phyloP scores from a whole-genome alignment of 768 basidiomycete species.

The Lactarius sp. region DNA sequence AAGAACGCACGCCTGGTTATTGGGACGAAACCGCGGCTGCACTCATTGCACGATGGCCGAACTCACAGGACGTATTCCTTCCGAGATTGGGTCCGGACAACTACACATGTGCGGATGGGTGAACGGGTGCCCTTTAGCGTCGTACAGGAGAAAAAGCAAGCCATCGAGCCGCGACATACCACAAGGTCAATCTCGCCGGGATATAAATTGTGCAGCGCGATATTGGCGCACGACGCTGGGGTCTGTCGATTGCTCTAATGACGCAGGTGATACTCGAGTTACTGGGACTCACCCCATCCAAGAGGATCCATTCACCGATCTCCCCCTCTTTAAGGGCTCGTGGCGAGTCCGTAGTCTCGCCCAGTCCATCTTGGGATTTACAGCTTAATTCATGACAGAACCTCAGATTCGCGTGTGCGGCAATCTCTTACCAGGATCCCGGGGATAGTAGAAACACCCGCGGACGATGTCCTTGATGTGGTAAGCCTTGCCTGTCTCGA shows the following conservation, averaged over 20 bases:
- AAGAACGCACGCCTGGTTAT: not conserved
- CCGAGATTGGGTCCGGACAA: constrained; percentile 85
- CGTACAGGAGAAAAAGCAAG: not conserved
- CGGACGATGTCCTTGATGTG: constrained; percentile 68
- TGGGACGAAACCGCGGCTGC: not conserved
- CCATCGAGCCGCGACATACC: constrained; percentile 37
- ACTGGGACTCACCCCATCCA: constrained; percentile 62
- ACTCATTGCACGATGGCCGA: not conserved
- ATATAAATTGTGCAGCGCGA: constrained; percentile 86
- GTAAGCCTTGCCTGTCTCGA: constrained; percentile 63
- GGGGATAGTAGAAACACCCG: constrained; percentile 76
- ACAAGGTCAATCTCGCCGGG: constrained; percentile 86
- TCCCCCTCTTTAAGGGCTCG: constrained; percentile 73
- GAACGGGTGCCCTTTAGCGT: not conserved
- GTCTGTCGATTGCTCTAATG: constrained; percentile 44
- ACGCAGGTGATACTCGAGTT: not conserved
- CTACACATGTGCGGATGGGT: constrained; percentile 34
- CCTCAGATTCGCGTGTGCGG: not conserved
- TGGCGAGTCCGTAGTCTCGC: constrained; percentile 57
- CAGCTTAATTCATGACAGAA: not conserved
- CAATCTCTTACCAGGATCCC: constrained; percentile 41
- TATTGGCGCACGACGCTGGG: constrained; percentile 88
- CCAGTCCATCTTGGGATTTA: constrained; percentile 46
- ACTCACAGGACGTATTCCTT: constrained; percentile 73
- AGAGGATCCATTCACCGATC: constrained; percentile 85